Base-by-base conservation (phyloP, 2,329 filamentous ascomycete genomes). In the Neonectria magnoliae region DNA sequence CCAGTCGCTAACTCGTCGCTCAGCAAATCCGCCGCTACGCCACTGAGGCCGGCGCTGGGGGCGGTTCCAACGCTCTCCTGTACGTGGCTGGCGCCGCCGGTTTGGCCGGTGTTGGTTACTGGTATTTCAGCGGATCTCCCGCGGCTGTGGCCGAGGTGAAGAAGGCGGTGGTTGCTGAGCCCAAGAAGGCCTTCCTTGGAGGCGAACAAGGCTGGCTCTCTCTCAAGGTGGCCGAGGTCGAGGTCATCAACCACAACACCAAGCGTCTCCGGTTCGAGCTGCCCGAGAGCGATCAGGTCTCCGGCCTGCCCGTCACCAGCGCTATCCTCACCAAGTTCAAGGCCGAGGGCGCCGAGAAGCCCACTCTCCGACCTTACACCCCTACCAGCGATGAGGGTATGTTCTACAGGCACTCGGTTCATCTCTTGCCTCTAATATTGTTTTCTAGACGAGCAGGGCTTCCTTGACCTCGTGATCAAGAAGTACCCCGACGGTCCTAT, bases 251-350 rank as follows among this genome's bases (percentile, higher is more conserved):
- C 85, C 92, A 94, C 86, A 98, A 98, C 86, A 97, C 94, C 74
- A 98, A 98, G 89, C 90, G 88, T 74, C 86, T 98, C 78, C 90
- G 92, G 73, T 98, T 99, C 82, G 89, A 91, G 75, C 89, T 98
- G 47, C 93, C 93, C 16, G 92, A 97, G 78, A 85, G 88, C 68
- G 91, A 97, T 78, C 88, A 91, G 81, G 91, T 97, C 57, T 95
- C 93, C 63, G 96, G 96, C 48, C 83, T 99, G 64, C 81, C 87
- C 38, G 84, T 97, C 68, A 90, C 95, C 62, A 97, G 93, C 87
- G 94, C 94, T 50, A 81, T 99, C 72, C 84, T 99, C 78, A 96
- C 96, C 71, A 97, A 97, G 83, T 98, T 90, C 86, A 93, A 97
- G 84, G 90, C 90, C 6, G 87, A 88, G n/a, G 89, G 90, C 65